Percentiles rank a stretch among this genome's conserved stretches.
These are phyloP conservation scores for Neonectria sp. DNA, from an alignment of 2,329 filamentous ascomycete species.

Conservation along the genomic window DNA sequence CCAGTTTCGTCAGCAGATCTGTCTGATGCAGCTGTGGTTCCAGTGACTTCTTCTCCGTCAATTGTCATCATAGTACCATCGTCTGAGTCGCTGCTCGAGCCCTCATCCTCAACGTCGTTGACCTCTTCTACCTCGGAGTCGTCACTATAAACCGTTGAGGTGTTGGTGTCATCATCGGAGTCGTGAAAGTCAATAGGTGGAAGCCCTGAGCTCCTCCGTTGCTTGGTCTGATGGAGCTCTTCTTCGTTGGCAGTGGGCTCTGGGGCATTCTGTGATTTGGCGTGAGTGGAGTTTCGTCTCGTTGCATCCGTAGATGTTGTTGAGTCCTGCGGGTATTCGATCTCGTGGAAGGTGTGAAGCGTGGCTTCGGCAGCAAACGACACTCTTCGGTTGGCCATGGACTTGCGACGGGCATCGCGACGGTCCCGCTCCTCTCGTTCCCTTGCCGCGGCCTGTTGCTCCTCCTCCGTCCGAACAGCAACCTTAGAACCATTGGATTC, in stretches of 20 bases:
- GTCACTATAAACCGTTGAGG: slow-evolving; percentile 85
- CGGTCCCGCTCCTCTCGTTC: slow-evolving; percentile 82
- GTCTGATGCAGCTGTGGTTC: slow-evolving; percentile 75
- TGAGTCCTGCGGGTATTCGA: slow-evolving; percentile 90
- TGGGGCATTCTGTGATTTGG: slow-evolving; percentile 54
- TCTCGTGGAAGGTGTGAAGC: slow-evolving; percentile 95
- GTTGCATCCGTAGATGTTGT: slow-evolving; percentile 86
- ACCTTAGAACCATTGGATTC: slow-evolving; percentile 67
- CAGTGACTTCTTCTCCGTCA: slow-evolving; percentile 83
- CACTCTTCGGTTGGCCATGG: slow-evolving; percentile 91
- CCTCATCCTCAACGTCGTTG: slow-evolving; percentile 65
- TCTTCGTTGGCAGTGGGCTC: slow-evolving; percentile 77
- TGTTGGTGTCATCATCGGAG: slow-evolving; percentile 76
- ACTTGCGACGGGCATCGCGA: slow-evolving; percentile 91
- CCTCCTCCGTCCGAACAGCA: slow-evolving; percentile 77
- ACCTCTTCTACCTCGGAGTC: slow-evolving; percentile 73
- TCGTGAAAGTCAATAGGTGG: slow-evolving; percentile 76
- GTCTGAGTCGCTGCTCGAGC: slow-evolving; percentile 73
- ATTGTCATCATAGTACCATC: slow-evolving; percentile 88
- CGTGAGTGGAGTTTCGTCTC: slow-evolving; percentile 73
- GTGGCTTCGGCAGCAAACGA: slow-evolving; percentile 98
- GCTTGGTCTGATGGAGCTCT: slow-evolving; percentile 70
- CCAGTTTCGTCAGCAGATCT: slow-evolving; percentile 72
- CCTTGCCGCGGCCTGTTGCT: slow-evolving; percentile 78
- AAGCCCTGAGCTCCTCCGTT: slow-evolving; percentile 77